Conservation (phyloP, 495 filamentous ascomycete species). For the Tuber indicum region DNA sequence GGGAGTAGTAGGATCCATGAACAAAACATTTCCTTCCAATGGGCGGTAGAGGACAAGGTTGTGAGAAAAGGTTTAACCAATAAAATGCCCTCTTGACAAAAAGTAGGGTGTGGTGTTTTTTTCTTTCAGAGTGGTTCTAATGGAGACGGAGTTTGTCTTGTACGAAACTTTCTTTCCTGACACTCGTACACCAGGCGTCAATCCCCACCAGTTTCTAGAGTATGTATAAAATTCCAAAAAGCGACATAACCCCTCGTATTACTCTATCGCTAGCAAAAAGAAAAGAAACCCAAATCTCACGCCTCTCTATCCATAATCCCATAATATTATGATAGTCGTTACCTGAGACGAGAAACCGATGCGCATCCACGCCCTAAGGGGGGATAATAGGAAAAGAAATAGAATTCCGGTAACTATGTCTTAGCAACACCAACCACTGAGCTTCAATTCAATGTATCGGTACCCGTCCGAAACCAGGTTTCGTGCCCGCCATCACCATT, state of each 20-base stretch:
- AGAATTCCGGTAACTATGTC: neutral
- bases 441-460: neutral
- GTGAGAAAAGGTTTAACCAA: too few species aligned
- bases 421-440: neutral
- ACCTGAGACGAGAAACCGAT: neutral
- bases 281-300: too few species aligned
- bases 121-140: too few species aligned
- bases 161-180: neutral
- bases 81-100: too few species aligned
- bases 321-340: neutral
- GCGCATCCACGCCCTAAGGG: neutral
- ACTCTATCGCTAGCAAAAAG: neutral
- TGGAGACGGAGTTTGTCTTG: too few species aligned
- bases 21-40: too few species aligned
- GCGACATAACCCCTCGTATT: neutral
- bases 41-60: too few species aligned
- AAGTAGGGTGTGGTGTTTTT: too few species aligned
- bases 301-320: neutral
- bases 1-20: too few species aligned
- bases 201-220: neutral
- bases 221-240: neutral
- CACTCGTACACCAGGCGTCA: neutral
- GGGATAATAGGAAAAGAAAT: neutral
- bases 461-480: neutral
- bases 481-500: neutral